A percentile compares a stretch with the other conserved stretches of the same genome.
These are phyloP conservation scores for Herpetomonas samuelpessoai DNA, from an alignment of 208 protist genomes.

Conservation along the genomic window DNA sequence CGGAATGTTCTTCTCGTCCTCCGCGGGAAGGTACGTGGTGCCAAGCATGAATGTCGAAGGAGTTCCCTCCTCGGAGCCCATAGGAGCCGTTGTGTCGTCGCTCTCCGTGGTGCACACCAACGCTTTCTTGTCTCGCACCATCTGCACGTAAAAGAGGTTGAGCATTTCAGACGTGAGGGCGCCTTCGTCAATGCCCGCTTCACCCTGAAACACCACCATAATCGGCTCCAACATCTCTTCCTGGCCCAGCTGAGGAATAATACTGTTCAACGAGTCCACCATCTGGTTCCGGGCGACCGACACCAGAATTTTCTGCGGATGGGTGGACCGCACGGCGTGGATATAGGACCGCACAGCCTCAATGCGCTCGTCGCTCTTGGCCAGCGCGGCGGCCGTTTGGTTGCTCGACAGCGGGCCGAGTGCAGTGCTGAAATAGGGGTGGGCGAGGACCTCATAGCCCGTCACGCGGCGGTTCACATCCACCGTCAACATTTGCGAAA, in stretches of 20 bases:
- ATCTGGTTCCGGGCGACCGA: constrained; percentile 61
- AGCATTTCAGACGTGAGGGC: constrained; percentile 73
- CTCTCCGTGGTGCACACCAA: constrained; percentile 39
- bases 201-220: constrained; percentile 75
- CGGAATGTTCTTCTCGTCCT: constrained; percentile 30
- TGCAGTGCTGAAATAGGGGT: constrained; percentile 64
- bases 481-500: constrained; percentile 28
- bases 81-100: constrained; percentile 1
- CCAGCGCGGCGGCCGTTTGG: constrained; percentile 24
- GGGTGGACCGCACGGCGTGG: constrained; percentile 37
- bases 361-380: constrained; percentile 50
- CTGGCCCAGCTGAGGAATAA: constrained; percentile 38
- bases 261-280: constrained; percentile 58
- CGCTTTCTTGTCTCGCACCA: constrained; percentile 36
- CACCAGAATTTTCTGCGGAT: constrained; percentile 39
- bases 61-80: not conserved
- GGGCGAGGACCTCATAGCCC: constrained; percentile 46
- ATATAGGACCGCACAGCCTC: constrained; percentile 64
- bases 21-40: constrained; percentile 33
- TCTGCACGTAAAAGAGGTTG: constrained; percentile 64
- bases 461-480: constrained; percentile 29
- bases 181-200: constrained; percentile 67
- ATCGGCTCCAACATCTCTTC: constrained; percentile 42
- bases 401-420: constrained; percentile 16
- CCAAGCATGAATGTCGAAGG: constrained; percentile 1